Conservation (phyloP, 768 basidiomycete species). For the Paxillus rubicundulus region DNA sequence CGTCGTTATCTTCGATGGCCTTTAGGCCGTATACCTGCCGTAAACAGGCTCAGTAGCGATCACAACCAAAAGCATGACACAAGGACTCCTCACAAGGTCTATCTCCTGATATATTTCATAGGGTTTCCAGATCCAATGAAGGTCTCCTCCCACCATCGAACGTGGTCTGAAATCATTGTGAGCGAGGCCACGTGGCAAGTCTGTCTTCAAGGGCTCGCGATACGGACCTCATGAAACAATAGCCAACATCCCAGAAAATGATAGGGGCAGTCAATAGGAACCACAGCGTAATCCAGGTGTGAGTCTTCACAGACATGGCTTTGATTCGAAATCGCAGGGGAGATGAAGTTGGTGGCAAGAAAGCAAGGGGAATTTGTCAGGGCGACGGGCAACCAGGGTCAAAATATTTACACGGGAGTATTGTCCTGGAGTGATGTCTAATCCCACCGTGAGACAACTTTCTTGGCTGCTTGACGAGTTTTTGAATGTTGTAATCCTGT, state of each 20-base stretch:
- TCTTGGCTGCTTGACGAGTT: neutral
- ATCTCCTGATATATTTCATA: slow-evolving; percentile 78
- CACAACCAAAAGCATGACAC: slow-evolving; percentile 35
- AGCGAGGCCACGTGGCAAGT: neutral
- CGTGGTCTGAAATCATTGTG: slow-evolving; percentile 55
- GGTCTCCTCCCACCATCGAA: slow-evolving; percentile 83
- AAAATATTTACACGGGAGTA: too few species aligned
- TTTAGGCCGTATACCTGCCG: slow-evolving; percentile 69
- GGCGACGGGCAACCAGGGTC: too few species aligned
- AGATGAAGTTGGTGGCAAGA: neutral
- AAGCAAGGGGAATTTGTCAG: too few species aligned
- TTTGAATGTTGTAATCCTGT: neutral
- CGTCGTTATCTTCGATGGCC: slow-evolving; percentile 61
- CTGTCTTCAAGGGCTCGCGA: slow-evolving; percentile 15
- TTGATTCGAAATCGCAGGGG: slow-evolving; percentile 5
- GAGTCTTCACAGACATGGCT: slow-evolving; percentile 48
- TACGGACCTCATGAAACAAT: slow-evolving; percentile 74
- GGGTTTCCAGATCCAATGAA: slow-evolving; percentile 90
- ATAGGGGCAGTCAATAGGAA: slow-evolving; percentile 52
- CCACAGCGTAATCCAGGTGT: slow-evolving; percentile 65
- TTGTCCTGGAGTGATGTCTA: neutral
- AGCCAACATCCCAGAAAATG: slow-evolving; percentile 78
- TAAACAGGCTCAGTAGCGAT: neutral
- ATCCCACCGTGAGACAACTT: neutral
- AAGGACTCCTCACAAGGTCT: slow-evolving; percentile 36